phyloP scores from a whole-genome alignment of 345 rosid species.

The Excoecaria agallocha region DNA sequence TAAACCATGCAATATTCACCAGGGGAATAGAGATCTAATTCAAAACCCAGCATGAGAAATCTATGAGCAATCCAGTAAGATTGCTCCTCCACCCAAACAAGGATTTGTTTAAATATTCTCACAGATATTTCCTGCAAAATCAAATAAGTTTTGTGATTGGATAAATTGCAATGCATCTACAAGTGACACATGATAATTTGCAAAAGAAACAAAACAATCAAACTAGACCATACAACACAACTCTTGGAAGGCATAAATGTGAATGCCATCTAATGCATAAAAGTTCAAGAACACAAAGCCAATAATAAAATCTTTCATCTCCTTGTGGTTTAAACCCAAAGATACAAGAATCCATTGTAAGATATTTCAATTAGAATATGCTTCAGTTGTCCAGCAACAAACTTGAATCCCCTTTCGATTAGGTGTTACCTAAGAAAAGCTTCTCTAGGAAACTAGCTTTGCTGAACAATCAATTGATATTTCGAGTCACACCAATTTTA shows the following conservation, averaged over 20 bases:
- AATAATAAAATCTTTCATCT: neutral
- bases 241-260: neutral
- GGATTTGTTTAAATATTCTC: constrained; percentile 57
- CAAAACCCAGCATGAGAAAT: constrained; percentile 86
- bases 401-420: neutral
- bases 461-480: no score
- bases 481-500: neutral
- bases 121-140: constrained; percentile 56
- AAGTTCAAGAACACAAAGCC: neutral
- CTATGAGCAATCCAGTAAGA: constrained; percentile 90
- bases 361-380: neutral
- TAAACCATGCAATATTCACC: constrained; percentile 93
- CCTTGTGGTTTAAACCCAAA: neutral
- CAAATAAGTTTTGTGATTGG: constrained; percentile 4
- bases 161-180: neutral
- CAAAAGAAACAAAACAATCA: neutral
- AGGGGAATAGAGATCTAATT: constrained; percentile 86
- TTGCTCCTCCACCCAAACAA: constrained; percentile 90
- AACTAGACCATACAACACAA: neutral
- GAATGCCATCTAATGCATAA: neutral
- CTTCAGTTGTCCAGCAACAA: neutral
- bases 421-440: no score
- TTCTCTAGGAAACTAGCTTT: no score
- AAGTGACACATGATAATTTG: neutral
- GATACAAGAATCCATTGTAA: neutral